Evolutionary conservation across 495 filamentous ascomycete genomes (phyloP), one percentile per base, ranked within the genome.

Genomic region (Talaromyces proteolyticus): DNA sequence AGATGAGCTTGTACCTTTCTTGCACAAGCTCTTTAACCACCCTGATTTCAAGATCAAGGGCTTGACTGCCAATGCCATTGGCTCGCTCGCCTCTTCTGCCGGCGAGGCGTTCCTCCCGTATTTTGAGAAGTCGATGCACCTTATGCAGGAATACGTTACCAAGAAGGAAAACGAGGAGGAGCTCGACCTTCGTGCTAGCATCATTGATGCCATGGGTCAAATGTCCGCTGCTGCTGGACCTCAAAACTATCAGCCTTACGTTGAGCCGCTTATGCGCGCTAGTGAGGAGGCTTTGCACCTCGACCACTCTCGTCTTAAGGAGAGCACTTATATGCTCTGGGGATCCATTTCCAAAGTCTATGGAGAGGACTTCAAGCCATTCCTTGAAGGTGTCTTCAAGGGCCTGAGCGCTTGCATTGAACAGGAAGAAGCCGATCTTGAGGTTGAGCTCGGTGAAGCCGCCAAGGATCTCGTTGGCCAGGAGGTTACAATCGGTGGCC

Each of bases 321-420:
- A 98, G 70, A 96, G 90, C 47, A 94, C 89, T 62, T 98, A 94
- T 69, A 90, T 97, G 55, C 80, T 98, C 53, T 98, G 93, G 91
- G 89, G 88, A 57, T 87, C 84, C 20, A 84, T 98, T 66, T 85
- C 93, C 44, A 94, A 92, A 69, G 89, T 98, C 6, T 98, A 98
- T 63, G 81, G 84, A 56, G 90, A 90, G 62, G 83, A 95, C 29
- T 96, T 98, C 62, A 77, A 82, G 41, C 84, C 87, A 12, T 96
- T 94, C 75, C 80, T 98, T 5, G 77, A 81, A 4, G 90, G 86
- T 44, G 91, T 91, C 44, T 84, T 94, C 57, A 86, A 89, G 58
- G 90, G 86, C 41, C 76, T 98, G 3, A 86, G 92, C 53, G 81
- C 88, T 23, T 86, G 88, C 61, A 74, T 98, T 17, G 84, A 94